Percentiles rank a stretch among this genome's conserved stretches.
phyloP scores from a whole-genome alignment of 768 basidiomycete species.

The Paxillus rubicundulus region DNA sequence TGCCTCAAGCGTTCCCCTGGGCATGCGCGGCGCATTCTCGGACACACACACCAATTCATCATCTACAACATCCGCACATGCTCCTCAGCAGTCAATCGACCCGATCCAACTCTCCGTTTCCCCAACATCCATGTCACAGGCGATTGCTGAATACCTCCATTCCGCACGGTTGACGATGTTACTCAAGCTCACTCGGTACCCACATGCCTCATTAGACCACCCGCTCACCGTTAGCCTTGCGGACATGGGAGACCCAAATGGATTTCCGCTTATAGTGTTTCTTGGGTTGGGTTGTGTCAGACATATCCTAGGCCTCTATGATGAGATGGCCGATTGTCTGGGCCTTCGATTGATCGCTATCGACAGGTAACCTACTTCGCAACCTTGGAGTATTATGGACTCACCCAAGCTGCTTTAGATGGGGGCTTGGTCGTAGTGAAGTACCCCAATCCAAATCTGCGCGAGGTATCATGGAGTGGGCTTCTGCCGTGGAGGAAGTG shows the following conservation, averaged over 20 bases:
- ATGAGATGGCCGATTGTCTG: constrained; percentile 90
- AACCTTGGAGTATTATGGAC: constrained; percentile 4
- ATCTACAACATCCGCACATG: constrained; percentile 31
- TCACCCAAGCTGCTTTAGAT: constrained; percentile 43
- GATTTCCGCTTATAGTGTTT: constrained; percentile 87
- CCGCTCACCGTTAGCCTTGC: constrained; percentile 88
- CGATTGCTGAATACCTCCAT: constrained; percentile 82
- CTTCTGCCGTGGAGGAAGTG: constrained; percentile 85
- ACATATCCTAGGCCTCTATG: constrained; percentile 92
- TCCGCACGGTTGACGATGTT: constrained; percentile 84
- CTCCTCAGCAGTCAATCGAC: constrained; percentile 27
- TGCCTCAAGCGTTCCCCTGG: constrained; percentile 42
- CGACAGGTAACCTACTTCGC: constrained; percentile 62
- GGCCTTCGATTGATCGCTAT: constrained; percentile 89
- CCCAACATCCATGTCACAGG: constrained; percentile 60
- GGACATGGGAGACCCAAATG: constrained; percentile 83
- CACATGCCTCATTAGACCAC: constrained; percentile 71
- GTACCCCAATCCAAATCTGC: constrained; percentile 59
- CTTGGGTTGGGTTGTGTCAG: constrained; percentile 93
- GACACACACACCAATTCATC: constrained; percentile 55
- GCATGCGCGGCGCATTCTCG: constrained; percentile 33
- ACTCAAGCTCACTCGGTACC: constrained; percentile 72
- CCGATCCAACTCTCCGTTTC: constrained; percentile 36
- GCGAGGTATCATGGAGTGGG: constrained; percentile 88
- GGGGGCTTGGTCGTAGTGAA: constrained; percentile 91